These are phyloP conservation scores for Blastomyces parvus DNA, from an alignment of 2,329 filamentous ascomycete genomes.

Conservation along the genomic window DNA sequence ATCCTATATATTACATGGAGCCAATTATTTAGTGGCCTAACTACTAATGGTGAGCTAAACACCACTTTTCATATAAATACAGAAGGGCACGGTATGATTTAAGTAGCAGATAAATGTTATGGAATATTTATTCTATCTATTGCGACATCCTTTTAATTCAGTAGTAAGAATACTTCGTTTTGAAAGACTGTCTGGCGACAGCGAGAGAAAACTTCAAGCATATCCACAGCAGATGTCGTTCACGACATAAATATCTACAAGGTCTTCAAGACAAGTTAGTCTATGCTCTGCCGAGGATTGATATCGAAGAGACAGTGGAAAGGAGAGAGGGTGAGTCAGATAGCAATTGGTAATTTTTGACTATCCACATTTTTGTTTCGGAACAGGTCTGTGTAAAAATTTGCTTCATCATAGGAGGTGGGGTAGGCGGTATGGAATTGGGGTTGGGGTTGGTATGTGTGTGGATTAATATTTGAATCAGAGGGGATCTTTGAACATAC, in stretches of 20 bases:
- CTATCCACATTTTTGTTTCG: conserved; percentile 52
- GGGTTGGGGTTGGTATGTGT: conserved; percentile 1
- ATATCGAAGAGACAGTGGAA: background rate
- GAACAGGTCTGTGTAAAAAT: conserved; percentile 54
- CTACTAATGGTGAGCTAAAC: background rate
- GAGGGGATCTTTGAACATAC: conserved; percentile 13
- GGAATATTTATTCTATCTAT: background rate
- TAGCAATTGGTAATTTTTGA: conserved; percentile 37
- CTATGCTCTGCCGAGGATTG: background rate
- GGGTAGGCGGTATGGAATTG: conserved; percentile 15
- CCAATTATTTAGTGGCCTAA: no score
- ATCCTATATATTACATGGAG: background rate
- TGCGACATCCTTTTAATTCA: background rate
- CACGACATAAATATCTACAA: background rate
- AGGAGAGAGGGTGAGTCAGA: conserved; percentile 31
- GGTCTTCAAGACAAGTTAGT: conserved; percentile 1
- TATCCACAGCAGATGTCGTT: no score
- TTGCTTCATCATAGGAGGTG: conserved; percentile 44
- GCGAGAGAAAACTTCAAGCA: background rate
- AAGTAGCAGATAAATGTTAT: background rate
- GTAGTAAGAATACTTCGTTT: background rate
- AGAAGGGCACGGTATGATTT: background rate
- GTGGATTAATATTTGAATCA: conserved; percentile 1
- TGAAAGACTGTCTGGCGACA: background rate
- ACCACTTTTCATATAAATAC: background rate